Percentiles rank a stretch among this genome's conserved stretches.
phyloP scores from a whole-genome alignment of 2,329 filamentous ascomycete species.

The Tolypocladium sp. region DNA sequence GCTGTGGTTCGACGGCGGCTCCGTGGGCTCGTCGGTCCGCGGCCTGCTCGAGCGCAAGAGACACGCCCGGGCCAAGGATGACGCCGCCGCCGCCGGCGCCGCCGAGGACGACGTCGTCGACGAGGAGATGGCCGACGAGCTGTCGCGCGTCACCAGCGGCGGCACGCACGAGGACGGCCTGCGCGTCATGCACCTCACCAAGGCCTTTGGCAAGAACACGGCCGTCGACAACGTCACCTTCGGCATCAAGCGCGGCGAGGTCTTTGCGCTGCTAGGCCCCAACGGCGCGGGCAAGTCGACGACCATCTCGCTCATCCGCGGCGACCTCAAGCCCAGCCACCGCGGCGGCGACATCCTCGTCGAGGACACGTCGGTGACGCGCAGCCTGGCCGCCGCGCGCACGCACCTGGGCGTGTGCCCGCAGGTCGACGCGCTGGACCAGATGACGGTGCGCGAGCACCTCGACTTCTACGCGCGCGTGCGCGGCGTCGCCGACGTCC shows the following conservation, averaged over 20 bases:
- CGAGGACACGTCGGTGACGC: slow-evolving; percentile 66
- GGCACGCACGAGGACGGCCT: slow-evolving; percentile 50
- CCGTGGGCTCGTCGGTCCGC: slow-evolving; percentile 44
- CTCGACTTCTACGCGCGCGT: slow-evolving; percentile 80
- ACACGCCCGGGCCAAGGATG: slow-evolving; percentile 4
- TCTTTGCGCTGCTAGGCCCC: slow-evolving; percentile 82
- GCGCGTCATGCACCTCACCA: slow-evolving; percentile 71
- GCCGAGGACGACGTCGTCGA: slow-evolving; percentile 29
- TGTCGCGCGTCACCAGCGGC: slow-evolving; percentile 44
- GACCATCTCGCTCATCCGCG: slow-evolving; percentile 79
- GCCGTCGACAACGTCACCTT: slow-evolving; percentile 89
- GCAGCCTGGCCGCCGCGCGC: slow-evolving; percentile 62
- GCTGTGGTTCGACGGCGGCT: slow-evolving; percentile 73
- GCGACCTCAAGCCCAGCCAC: slow-evolving; percentile 67
- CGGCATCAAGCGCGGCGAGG: slow-evolving; percentile 67
- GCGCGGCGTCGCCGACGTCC: slow-evolving; percentile 65
- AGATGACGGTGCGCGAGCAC: slow-evolving; percentile 84
- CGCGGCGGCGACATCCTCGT: slow-evolving; percentile 74
- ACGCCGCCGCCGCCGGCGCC: neutral
- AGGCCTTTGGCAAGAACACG: slow-evolving; percentile 64
- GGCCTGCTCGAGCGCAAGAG: slow-evolving; percentile 26
- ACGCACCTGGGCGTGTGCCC: slow-evolving; percentile 83
- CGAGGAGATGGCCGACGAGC: slow-evolving; percentile 56
- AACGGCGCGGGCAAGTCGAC: slow-evolving; percentile 91
- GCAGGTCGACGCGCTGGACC: slow-evolving; percentile 79